Conservation (phyloP, 106 monocot genomes). For the Posidonia australis region DNA sequence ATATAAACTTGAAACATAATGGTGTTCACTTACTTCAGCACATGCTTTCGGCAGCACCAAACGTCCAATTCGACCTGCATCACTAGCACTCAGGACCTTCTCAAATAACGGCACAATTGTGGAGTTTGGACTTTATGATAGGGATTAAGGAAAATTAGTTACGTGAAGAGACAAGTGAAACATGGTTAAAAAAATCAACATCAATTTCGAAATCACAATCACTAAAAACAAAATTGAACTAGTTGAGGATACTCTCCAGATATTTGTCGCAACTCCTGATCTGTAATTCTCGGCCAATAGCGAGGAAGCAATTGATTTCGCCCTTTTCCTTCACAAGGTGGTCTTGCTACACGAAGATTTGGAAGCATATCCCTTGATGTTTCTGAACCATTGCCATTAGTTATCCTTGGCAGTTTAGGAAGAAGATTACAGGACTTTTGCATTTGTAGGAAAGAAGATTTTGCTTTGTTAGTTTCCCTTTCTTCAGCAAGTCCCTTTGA, state of each 20-base stretch:
- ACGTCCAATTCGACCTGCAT: constrained; percentile 94
- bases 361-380: constrained; percentile 40
- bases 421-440: constrained; percentile 45
- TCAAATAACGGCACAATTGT: constrained; percentile 95
- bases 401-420: constrained; percentile 32
- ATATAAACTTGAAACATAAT: no score
- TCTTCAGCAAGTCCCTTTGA: constrained; percentile 22
- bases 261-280: constrained; percentile 94
- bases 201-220: not conserved
- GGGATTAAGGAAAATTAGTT: constrained; percentile 52
- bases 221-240: not conserved
- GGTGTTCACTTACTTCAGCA: constrained; percentile 93
- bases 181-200: not conserved
- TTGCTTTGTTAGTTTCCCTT: constrained; percentile 28
- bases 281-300: constrained; percentile 98
- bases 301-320: constrained; percentile 87
- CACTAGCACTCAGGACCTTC: constrained; percentile 97
- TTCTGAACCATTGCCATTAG: constrained; percentile 25
- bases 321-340: constrained; percentile 77
- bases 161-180: not conserved
- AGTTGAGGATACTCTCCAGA: constrained; percentile 91
- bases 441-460: constrained; percentile 32
- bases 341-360: constrained; percentile 73
- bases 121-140: constrained; percentile 62
- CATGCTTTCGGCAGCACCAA: constrained; percentile 98